Base-by-base conservation (phyloP, 176 grass and related monocot species). In the Triticum timopheevii region DNA sequence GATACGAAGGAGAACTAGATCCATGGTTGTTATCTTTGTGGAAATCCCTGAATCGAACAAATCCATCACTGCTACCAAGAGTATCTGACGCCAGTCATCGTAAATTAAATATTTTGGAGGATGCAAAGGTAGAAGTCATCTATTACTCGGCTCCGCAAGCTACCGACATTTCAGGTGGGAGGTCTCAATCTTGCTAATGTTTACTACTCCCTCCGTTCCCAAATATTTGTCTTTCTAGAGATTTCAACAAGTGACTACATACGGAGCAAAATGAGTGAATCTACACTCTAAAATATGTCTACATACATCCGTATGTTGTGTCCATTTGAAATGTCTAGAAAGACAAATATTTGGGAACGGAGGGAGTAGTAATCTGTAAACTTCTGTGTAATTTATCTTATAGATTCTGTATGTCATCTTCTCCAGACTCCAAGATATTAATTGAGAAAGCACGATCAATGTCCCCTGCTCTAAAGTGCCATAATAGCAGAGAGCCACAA, bases 1-100 rank as follows among this genome's bases (percentile, higher is more conserved):
- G 96, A 42, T 98, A 95, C 27, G 96, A 98, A 92, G 96, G 91
- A 58, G 81, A 88, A 81, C 70, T 98, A 23, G 96, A 95, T 73
- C 91, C 88, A 30, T 98, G 91, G 96, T 89, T 98, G 81, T 42
- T 79, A 33, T 91, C 88, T 74, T 39, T 98, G 56, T 98, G 96
- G 96, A 94, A 85, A 69, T 89, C 68, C 36, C 59, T 92, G 76
- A 89, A 92, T 92, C 84, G 86, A 80, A 86, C 64, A 65, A 69
- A 92, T 64, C 73, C 78, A 4, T 83, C 66, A 54, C 52, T 98
- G 66, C 64, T 98, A 86, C 93, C 93, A 80, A 85, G 89, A 49
- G 52, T 94, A 63, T 94, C 86, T 70, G 82, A 98, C 87, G 89
- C 89, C 38, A 87, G 63, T 49, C 52, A 94, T 90, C 86, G 93